Evolutionary conservation across 306 rosid genomes (phyloP), one percentile per base, ranked within the genome.

Genomic region (Fagus sylvatica): DNA sequence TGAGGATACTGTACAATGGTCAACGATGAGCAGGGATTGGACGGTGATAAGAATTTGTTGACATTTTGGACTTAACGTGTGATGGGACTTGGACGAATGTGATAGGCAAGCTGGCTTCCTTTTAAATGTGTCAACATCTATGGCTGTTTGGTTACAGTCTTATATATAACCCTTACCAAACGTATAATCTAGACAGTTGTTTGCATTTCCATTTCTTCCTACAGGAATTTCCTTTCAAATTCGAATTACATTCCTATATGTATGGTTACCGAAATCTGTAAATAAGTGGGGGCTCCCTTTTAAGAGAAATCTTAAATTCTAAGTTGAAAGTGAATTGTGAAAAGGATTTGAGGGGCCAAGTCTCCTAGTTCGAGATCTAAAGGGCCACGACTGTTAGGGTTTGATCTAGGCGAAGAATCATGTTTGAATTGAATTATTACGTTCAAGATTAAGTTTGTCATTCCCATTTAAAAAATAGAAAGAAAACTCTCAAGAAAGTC

Each of bases 11-110:
- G 85, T 87, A 73, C 7, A 11, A 1, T 71, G 69, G 90, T 89
- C 93, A 89, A 87, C 86, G 86, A 10, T 85, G 79, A 75, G 71
- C 60, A 46, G 37, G 59, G 84, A 79, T 74, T 89, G 77, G 89
- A 86, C 75, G 82, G 83, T 69, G 87, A 83, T 79, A 74, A 77
- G 85, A 85, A 84, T 34, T 76, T 78, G 28, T 82, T 82, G 65
- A 61, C 78, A 72, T 72, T 55, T 79, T 86, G 61, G 82, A 84
- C 17, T 84, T 75, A 62, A 75, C 73, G 43, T 80, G 75, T 79
- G 89, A 88, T 81, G 86, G 79, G 89, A 88, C 89, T 22, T 43
- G 36, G 61, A 9, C 15, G 74, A 54, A 66, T 17, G 48, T 33
- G 74, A 65, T 65, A 9, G 53, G 53, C 86, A 71, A 74, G 69